Conservation (phyloP, 306 rosid species). For the Adenanthera pavonina region DNA sequence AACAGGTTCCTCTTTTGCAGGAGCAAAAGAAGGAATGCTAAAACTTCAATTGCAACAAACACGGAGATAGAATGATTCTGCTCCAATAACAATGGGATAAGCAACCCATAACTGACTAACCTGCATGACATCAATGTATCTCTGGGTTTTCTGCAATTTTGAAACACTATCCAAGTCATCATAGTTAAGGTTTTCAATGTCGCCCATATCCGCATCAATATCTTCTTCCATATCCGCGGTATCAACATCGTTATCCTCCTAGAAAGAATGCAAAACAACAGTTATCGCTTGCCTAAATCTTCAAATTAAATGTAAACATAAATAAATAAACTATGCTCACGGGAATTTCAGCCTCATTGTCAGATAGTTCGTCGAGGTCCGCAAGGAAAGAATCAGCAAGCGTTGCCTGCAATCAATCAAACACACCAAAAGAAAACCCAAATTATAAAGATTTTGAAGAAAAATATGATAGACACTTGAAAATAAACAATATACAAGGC, state of each 20-base stretch:
- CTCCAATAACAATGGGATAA: not conserved
- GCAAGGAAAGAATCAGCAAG: constrained; percentile 97
- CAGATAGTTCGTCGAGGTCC: constrained; percentile 94
- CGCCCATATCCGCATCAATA: constrained; percentile 88
- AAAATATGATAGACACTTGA: not conserved
- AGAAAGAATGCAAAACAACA: constrained; percentile 1
- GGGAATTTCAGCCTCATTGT: constrained; percentile 74
- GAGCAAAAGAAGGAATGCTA: constrained; percentile 2
- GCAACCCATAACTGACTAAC: constrained; percentile 45
- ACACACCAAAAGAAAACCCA: not conserved
- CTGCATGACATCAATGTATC: constrained; percentile 78
- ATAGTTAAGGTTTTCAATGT: constrained; percentile 82
- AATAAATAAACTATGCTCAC: constrained; percentile 47
- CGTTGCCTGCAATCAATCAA: constrained; percentile 71
- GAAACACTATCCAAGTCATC: constrained; percentile 96
- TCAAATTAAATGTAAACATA: not conserved
- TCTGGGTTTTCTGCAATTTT: constrained; percentile 87
- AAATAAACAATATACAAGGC: not conserved
- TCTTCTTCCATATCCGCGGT: constrained; percentile 86
- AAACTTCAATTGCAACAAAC: constrained; percentile 28
- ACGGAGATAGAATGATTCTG: not conserved
- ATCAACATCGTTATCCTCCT: constrained; percentile 73
- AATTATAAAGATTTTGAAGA: not conserved
- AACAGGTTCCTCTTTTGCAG: constrained; percentile 3
- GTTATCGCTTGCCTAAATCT: not conserved